Percentiles rank a stretch among this genome's conserved stretches.
phyloP scores from a whole-genome alignment of 108 stramenopile species.

The Schizochytrium sp. region DNA sequence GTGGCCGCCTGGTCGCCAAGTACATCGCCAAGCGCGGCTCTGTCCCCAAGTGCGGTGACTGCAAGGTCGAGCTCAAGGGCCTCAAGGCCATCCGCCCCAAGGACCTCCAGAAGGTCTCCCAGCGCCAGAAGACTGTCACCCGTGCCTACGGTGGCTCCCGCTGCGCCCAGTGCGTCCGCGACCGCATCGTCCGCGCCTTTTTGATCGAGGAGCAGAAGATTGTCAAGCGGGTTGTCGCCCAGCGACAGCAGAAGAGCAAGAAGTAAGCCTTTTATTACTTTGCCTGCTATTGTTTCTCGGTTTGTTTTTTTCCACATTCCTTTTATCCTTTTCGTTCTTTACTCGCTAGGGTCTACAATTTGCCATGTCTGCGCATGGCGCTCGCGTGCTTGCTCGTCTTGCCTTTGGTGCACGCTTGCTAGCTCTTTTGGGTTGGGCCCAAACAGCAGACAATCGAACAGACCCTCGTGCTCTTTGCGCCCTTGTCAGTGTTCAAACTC shows the following conservation, averaged over 20 bases:
- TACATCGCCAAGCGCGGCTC: constrained; percentile 78
- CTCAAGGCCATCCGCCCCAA: constrained; percentile 41
- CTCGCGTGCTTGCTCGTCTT: too few relatives aligned
- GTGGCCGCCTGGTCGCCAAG: constrained; percentile 72
- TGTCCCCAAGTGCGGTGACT: constrained; percentile 83
- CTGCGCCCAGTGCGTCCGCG: constrained; percentile 78
- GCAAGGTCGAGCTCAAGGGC: constrained; percentile 17
- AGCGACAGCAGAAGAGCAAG: constrained; percentile 51
- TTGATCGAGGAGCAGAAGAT: constrained; percentile 99
- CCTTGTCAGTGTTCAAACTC: background rate
- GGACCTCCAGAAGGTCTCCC: constrained; percentile 59
- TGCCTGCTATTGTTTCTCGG: background rate
- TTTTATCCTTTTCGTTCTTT: background rate
- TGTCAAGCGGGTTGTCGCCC: constrained; percentile 93
- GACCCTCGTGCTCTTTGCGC: background rate
- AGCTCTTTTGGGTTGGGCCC: too few relatives aligned
- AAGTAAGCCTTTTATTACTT: constrained; percentile 26
- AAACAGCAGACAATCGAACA: background rate
- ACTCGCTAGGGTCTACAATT: background rate
- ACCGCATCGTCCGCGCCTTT: constrained; percentile 92
- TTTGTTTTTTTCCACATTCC: background rate
- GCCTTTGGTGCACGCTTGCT: too few relatives aligned
- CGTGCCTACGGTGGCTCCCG: constrained; percentile 90
- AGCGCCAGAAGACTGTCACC: constrained; percentile 91
- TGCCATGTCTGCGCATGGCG: too few relatives aligned